Percentiles rank a stretch among this genome's conserved stretches.
Evolutionary conservation across 495 filamentous ascomycete genomes (phyloP).

Genomic region (Hypomontagnella monticulosa): DNA sequence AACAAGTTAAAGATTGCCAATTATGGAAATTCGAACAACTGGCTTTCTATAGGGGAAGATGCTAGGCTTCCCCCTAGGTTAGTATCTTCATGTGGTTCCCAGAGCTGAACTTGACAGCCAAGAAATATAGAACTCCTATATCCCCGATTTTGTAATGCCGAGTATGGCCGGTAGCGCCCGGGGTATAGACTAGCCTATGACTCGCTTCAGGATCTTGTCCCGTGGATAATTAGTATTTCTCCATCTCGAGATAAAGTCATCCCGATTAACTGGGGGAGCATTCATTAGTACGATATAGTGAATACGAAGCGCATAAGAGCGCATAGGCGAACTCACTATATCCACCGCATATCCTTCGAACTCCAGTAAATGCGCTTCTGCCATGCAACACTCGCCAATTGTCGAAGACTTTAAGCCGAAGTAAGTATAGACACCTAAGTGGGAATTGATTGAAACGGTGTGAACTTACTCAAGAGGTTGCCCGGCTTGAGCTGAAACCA

Average conservation of each 20-base stretch:
- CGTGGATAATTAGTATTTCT: constrained; percentile 73
- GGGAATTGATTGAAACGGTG: neutral
- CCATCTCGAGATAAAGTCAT: constrained; percentile 84
- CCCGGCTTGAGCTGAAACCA: constrained; percentile 84
- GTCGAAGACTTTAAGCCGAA: constrained; percentile 73
- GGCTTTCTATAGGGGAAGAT: neutral
- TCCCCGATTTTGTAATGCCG: constrained; percentile 24
- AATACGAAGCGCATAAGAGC: neutral
- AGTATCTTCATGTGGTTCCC: neutral
- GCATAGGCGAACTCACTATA: constrained; percentile 70
- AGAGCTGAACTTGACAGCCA: constrained; percentile 15
- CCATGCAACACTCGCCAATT: constrained; percentile 96
- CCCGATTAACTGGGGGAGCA: constrained; percentile 72
- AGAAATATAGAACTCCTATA: constrained; percentile 11
- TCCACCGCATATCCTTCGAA: constrained; percentile 85
- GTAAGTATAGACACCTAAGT: constrained; percentile 32
- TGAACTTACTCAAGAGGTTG: constrained; percentile 71
- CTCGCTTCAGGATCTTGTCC: constrained; percentile 56
- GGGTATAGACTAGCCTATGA: constrained; percentile 45
- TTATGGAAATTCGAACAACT: constrained; percentile 2
- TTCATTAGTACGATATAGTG: constrained; percentile 30
- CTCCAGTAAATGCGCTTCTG: constrained; percentile 79
- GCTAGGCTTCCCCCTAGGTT: neutral
- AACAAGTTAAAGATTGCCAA: constrained; percentile 13
- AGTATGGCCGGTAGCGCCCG: constrained; percentile 24